These are phyloP conservation scores for Alternaria conjuncta DNA, from an alignment of 2,329 filamentous ascomycete species.

Conservation along the genomic window DNA sequence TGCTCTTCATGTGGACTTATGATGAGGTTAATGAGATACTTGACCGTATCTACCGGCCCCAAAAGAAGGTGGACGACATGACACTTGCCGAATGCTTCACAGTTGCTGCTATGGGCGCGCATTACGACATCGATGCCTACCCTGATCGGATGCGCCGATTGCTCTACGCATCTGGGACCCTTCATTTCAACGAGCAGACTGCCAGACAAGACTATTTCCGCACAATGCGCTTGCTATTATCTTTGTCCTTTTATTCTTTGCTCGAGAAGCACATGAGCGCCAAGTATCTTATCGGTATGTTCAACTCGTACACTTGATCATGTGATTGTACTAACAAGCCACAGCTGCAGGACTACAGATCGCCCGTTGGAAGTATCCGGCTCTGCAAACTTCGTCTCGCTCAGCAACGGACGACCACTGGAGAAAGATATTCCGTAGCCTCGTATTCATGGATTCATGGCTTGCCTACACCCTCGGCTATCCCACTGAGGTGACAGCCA, in stretches of 20 bases:
- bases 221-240: constrained; percentile 45
- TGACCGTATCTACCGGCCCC: constrained; percentile 43
- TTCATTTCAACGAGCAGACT: constrained; percentile 42
- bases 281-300: constrained; percentile 45
- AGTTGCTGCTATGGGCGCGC: constrained; percentile 45
- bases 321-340: constrained; percentile 1
- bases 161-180: constrained; percentile 43
- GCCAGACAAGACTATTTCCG: constrained; percentile 39
- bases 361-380: constrained; percentile 41
- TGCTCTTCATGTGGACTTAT: constrained; percentile 46
- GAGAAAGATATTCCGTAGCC: constrained; percentile 41
- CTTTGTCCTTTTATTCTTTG: constrained; percentile 45
- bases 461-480: constrained; percentile 49
- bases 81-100: constrained; percentile 46
- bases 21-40: constrained; percentile 42
- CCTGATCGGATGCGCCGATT: constrained; percentile 38
- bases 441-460: constrained; percentile 51
- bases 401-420: constrained; percentile 22
- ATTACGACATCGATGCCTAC: constrained; percentile 47
- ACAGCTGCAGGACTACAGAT: constrained; percentile 47
- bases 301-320: neutral
- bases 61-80: constrained; percentile 36
- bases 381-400: constrained; percentile 2
- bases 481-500: constrained; percentile 36
- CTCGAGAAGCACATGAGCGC: constrained; percentile 50